Evolutionary conservation across 306 rosid species (phyloP).

Genomic region (Urtica urens): DNA sequence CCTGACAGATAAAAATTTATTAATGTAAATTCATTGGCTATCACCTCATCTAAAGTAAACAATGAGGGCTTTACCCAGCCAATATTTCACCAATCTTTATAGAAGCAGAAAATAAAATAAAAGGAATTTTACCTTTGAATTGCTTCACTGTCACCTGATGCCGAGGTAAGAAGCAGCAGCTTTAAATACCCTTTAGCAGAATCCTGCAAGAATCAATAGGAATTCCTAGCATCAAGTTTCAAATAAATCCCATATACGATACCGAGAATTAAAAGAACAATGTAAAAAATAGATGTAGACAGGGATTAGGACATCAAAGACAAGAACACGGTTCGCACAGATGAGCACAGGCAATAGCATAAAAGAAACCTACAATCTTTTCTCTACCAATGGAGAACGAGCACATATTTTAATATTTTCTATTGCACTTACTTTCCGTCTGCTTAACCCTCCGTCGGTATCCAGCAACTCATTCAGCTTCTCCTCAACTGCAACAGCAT

Average conservation of each 20-base stretch:
- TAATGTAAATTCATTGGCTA: background rate
- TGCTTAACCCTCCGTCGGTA: constrained; percentile 88
- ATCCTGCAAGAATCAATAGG: constrained; percentile 44
- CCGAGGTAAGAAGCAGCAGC: constrained; percentile 87
- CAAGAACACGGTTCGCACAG: too few species aligned
- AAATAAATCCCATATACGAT: background rate
- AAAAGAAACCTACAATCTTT: background rate
- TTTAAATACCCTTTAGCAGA: constrained; percentile 90
- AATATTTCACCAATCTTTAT: constrained; percentile 4
- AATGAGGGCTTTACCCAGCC: constrained; percentile 10
- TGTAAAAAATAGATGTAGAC: too few species aligned
- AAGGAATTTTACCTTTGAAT: constrained; percentile 78
- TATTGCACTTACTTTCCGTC: constrained; percentile 66
- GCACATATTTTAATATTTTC: background rate
- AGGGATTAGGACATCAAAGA: too few species aligned
- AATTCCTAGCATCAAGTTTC: too few species aligned
- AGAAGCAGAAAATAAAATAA: constrained; percentile 1
- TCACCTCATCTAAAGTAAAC: constrained; percentile 1
- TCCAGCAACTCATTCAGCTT: constrained; percentile 91
- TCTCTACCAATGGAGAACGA: background rate
- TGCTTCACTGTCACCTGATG: constrained; percentile 76
- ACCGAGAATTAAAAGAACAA: background rate
- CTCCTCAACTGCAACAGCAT: constrained; percentile 78
- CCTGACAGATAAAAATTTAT: constrained; percentile 28
- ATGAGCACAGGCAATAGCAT: too few species aligned